Percentiles rank a stretch among this genome's conserved stretches.
These are phyloP conservation scores for Tephrocybe rancida DNA, from an alignment of 768 basidiomycete genomes.

Conservation along the genomic window DNA sequence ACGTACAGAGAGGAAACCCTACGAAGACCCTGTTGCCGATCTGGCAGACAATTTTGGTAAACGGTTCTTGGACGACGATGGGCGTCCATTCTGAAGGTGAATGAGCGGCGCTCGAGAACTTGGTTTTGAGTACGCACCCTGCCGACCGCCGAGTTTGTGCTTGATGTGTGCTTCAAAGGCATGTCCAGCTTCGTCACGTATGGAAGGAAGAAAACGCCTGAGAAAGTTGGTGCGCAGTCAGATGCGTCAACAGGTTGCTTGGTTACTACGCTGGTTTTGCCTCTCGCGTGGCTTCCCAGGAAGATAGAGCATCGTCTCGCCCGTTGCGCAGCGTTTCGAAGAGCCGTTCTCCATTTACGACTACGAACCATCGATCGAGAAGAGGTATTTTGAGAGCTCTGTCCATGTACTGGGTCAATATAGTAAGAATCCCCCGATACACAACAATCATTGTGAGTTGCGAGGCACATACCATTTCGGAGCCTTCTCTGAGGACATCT, in stretches of 20 bases:
- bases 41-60: slow-evolving; percentile 27
- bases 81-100: slow-evolving; percentile 22
- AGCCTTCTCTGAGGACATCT: slow-evolving; percentile 11
- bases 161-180: slow-evolving; percentile 22
- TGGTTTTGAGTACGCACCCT: slow-evolving; percentile 20
- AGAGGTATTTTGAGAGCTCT: slow-evolving; percentile 44
- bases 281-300: no score
- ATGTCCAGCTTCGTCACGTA: slow-evolving; percentile 24
- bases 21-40: slow-evolving; percentile 35
- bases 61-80: slow-evolving; percentile 17
- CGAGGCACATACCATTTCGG: slow-evolving; percentile 3
- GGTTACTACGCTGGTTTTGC: no score
- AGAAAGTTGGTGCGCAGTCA: no score
- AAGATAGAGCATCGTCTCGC: slow-evolving; percentile 48
- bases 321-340: slow-evolving; percentile 50
- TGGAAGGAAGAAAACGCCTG: slow-evolving; percentile 21
- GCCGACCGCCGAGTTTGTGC: neutral
- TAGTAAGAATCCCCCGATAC: no score
- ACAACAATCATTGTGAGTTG: no score
- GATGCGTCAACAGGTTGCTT: no score
- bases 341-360: slow-evolving; percentile 38
- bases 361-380: slow-evolving; percentile 46
- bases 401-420: slow-evolving; percentile 21
- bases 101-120: neutral
- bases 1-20: slow-evolving; percentile 34